Conservation (phyloP, 495 filamentous ascomycete genomes). For the Pseudomonodictys pantanalensis region DNA sequence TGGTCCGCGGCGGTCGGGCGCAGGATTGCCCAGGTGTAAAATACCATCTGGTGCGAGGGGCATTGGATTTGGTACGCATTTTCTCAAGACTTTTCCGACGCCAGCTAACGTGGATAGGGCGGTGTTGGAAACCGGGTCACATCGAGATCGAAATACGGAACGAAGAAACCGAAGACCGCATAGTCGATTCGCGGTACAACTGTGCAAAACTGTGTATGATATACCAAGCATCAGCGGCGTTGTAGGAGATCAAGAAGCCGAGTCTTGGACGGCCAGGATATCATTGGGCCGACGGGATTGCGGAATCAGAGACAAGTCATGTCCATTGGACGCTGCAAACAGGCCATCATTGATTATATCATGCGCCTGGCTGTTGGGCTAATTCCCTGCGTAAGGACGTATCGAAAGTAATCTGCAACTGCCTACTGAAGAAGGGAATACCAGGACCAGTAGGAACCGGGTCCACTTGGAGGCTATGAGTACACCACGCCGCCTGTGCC, state of each 20-base stretch:
- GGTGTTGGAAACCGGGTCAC: slow-evolving; percentile 82
- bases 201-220: slow-evolving; percentile 17
- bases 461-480: no score
- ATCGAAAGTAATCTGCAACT: no score
- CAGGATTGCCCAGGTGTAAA: slow-evolving; percentile 99
- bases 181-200: slow-evolving; percentile 9
- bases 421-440: no score
- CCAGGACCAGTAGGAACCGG: no score
- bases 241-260: not conserved
- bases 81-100: slow-evolving; percentile 4
- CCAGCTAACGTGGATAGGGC: slow-evolving; percentile 55
- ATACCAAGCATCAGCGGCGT: slow-evolving; percentile 16
- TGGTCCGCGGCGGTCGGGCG: slow-evolving; percentile 82
- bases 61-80: slow-evolving; percentile 83
- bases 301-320: no score
- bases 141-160: slow-evolving; percentile 92
- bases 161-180: slow-evolving; percentile 92
- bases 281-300: no score
- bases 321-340: no score
- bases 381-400: no score
- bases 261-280: not conserved
- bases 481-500: no score
- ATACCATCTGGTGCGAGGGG: slow-evolving; percentile 87
- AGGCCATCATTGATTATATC: no score
- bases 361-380: no score